Evolutionary conservation across 2,329 filamentous ascomycete genomes (phyloP), one percentile per base, ranked within the genome.

Genomic region (Xylariaceae sp.): DNA sequence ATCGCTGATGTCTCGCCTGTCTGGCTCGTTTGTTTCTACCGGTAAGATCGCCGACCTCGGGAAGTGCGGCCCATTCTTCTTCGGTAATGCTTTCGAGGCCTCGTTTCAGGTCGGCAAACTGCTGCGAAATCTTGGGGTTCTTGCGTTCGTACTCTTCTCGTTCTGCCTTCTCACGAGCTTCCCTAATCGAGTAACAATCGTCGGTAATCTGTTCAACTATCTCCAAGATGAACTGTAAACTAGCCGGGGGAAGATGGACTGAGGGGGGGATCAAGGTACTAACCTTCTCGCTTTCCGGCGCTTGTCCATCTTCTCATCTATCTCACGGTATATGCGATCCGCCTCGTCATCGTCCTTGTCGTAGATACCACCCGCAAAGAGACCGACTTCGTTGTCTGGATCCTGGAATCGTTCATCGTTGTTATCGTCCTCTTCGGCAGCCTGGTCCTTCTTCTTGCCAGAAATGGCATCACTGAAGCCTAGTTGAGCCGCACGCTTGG

Each of bases 331-430:
- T 70, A 99, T 96, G 69, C 90, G 83, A 76, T 99, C 94, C 49
- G 94, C 94, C 75, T 99, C 95, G 70, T 99, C 94, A 71, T 99
- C 94, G 58, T 99, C 94, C 73, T 94, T 89, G 73, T 97, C 94
- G 77, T 96, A 99, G 68, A 94, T 89, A 41, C 94, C 94, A 58
- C 91, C 93, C 2, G 94, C 92, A 70, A 99, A 99, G 18, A 99
- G 80, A 3, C 95, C 94, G 52, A 94, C 89, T 74, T 99, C 94
- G 70, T 97, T 97, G 69, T 99, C 94, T 0, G 94, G 94, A 72
- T 99, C 94, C 72, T 96, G 92, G 70, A 92, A 97, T 51, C 93
- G 84, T 41, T 89, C 88, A 58, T 91, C 88, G 56, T 89, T 87
- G 58, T 88, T 87, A 56, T 88, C 88, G 39, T 89, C 87, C 41